These are phyloP conservation scores for Geoglossum cookeanum DNA, from an alignment of 2,329 filamentous ascomycete genomes.

Conservation along the genomic window DNA sequence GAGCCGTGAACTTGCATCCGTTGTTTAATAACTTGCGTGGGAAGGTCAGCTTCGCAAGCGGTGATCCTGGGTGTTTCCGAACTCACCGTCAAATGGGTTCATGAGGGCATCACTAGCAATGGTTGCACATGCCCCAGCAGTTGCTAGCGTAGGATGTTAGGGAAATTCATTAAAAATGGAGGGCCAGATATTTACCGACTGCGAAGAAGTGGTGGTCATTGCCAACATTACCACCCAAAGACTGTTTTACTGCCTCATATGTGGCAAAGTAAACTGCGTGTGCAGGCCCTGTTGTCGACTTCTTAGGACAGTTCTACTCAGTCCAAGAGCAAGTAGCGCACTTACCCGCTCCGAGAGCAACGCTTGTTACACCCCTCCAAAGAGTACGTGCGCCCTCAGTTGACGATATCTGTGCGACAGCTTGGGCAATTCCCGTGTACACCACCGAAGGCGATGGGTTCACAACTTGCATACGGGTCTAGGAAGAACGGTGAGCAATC, in stretches of 20 bases:
- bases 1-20: constrained; percentile 97
- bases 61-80: neutral
- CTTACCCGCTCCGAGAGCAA: constrained; percentile 79
- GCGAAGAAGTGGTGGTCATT: constrained; percentile 84
- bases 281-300: constrained; percentile 51
- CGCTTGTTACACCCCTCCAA: constrained; percentile 93
- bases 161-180: constrained; percentile 4
- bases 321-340: constrained; percentile 3
- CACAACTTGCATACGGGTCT: constrained; percentile 97
- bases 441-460: constrained; percentile 63
- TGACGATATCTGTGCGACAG: constrained; percentile 77
- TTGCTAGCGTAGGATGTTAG: constrained; percentile 38
- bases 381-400: constrained; percentile 78
- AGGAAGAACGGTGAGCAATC: constrained; percentile 4
- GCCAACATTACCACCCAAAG: constrained; percentile 78
- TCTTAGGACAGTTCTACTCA: neutral
- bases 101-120: constrained; percentile 96
- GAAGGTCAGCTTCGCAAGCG: neutral
- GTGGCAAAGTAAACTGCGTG: constrained; percentile 98
- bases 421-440: constrained; percentile 80
- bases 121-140: constrained; percentile 83
- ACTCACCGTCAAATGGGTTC: constrained; percentile 93
- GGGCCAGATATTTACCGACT: constrained; percentile 43
- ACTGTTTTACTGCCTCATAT: constrained; percentile 91
- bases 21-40: constrained; percentile 74